Evolutionary conservation across 305 asterid genomes (phyloP), one percentile per base, ranked within the genome.

Genomic region (Petunia hybrid): DNA sequence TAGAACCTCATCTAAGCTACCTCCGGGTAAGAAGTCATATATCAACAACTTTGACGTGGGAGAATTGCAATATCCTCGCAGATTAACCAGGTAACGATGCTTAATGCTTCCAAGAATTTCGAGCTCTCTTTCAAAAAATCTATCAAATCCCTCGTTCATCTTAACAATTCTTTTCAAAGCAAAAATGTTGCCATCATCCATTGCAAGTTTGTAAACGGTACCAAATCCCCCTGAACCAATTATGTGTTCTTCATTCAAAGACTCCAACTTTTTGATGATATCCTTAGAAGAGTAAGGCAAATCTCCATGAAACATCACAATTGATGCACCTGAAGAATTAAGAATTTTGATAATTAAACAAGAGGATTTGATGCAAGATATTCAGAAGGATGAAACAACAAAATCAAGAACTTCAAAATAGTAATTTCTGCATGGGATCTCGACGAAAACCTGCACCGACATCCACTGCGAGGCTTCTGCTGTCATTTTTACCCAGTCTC

Each of bases 71-170:
- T 95, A 95, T 86, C 99, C 99, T 79, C 99, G 90, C 76, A 95
- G 94, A 85, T 95, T 95, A 84, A 95, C 99, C 87, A 95, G 89
- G 84, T 92, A 90, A 60, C 95, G 85, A 84, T 95, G 99, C 77
- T 95, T 93, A 84, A 95, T 93, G 90, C 99, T 93, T 83, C 99
- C 99, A 84, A 95, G 99, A 84, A 95, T 95, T 82, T 89, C 99
- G 80, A 95, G 99, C 87, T 95, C 99, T 88, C 99, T 88, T 80
- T 92, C 99, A 79, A 95, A 95, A 87, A 89, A 91, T 6, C 97
- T 97, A 87, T 95, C 99, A 84, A 93, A 95, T 65, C 98, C 97
- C 84, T 92, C 97, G 56, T 95, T 93, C 82, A 93, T 87, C 89
- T 95, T 95, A 82, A 92, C 90, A 51, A 95, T 94, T 83, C 92